Evolutionary conservation across 2,329 filamentous ascomycete genomes (phyloP).

Genomic region (Colletotrichum ledebouriae): DNA sequence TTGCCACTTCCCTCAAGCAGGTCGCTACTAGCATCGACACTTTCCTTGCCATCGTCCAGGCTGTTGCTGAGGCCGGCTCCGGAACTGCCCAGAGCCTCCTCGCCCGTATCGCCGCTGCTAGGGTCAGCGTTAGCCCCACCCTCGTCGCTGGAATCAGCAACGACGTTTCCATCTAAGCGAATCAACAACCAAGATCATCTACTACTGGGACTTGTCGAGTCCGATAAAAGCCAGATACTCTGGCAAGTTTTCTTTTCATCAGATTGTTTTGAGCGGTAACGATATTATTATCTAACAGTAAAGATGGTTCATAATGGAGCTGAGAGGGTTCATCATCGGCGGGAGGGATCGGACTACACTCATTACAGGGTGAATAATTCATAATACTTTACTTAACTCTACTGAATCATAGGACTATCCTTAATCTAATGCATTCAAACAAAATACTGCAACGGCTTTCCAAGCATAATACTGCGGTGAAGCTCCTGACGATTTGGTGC

Average conservation of each 20-base stretch:
- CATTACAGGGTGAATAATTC: conserved; percentile 17
- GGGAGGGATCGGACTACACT: conserved; percentile 1
- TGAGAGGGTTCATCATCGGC: not conserved
- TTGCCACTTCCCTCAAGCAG: conserved; percentile 14
- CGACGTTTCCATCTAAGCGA: conserved; percentile 8
- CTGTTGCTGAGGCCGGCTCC: not conserved
- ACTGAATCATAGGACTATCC: conserved; percentile 6
- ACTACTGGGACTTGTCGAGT: not conserved
- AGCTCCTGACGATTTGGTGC: no score
- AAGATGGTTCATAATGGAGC: not conserved
- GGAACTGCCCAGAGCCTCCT: not conserved
- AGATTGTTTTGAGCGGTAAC: not conserved
- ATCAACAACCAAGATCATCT: not conserved
- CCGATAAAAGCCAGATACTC: not conserved
- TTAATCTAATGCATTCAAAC: conserved; percentile 4
- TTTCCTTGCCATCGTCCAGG: not conserved
- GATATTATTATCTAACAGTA: not conserved
- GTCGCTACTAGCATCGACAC: not conserved
- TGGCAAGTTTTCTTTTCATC: not conserved
- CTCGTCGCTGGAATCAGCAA: conserved; percentile 11
- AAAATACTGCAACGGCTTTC: not conserved
- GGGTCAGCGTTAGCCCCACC: conserved; percentile 1
- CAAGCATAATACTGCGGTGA: no score
- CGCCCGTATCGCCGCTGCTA: conserved; percentile 13
- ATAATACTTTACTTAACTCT: conserved; percentile 24